phyloP scores from a whole-genome alignment of 768 basidiomycete genomes.

The Fomitopsis serialis region DNA sequence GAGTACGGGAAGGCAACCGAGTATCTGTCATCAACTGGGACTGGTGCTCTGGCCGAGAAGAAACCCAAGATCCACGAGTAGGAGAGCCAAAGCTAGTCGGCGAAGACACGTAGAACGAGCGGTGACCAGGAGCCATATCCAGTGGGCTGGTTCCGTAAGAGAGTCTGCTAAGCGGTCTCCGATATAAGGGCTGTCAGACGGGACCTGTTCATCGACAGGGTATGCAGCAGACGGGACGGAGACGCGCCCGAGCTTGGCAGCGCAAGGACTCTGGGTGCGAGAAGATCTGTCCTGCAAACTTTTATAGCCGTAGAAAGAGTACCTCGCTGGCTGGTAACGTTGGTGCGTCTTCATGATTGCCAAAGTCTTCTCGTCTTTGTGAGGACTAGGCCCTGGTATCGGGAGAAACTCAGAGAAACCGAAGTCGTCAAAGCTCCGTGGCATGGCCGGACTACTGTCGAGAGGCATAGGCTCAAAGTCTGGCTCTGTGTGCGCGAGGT shows the following conservation, averaged over 20 bases:
- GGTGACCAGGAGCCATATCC: too few relatives aligned
- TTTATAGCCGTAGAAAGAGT: not conserved
- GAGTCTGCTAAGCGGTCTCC: too few relatives aligned
- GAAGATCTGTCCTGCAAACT: too few relatives aligned
- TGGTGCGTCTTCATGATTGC: not conserved
- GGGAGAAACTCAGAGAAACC: conserved; percentile 1
- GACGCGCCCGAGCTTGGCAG: too few relatives aligned
- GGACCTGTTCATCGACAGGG: not conserved
- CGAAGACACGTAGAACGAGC: too few relatives aligned
- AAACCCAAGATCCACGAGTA: too few relatives aligned
- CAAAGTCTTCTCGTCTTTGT: not conserved
- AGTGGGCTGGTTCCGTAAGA: too few relatives aligned
- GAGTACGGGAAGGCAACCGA: too few relatives aligned
- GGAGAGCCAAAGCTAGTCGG: too few relatives aligned
- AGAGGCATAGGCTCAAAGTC: conserved; percentile 9
- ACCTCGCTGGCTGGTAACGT: conserved; percentile 6
- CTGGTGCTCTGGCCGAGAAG: too few relatives aligned
- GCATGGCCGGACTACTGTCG: conserved; percentile 11
- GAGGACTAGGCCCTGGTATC: not conserved
- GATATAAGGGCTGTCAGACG: not conserved
- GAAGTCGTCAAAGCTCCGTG: not conserved
- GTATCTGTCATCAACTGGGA: too few relatives aligned
- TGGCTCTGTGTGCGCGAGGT: not conserved
- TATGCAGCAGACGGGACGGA: not conserved
- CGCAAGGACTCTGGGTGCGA: too few relatives aligned